Evolutionary conservation across 352 stramenopile genomes (phyloP).

Genomic region (Phytopythium mirpurense): DNA sequence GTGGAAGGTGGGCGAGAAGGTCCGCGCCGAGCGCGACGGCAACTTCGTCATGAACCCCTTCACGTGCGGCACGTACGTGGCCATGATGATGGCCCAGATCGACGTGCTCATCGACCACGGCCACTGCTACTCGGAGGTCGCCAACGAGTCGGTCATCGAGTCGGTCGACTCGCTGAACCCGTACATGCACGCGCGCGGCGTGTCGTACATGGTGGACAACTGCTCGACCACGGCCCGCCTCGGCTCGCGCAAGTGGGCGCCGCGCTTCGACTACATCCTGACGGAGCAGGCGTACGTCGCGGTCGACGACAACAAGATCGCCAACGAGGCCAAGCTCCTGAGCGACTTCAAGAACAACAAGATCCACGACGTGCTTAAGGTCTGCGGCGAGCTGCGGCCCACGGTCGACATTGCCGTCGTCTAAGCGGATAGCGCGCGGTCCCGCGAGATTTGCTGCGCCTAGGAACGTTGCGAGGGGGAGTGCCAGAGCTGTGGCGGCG

Average conservation of each 20-base stretch:
- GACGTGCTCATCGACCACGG: slow-evolving; percentile 94
- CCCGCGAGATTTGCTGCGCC: neutral
- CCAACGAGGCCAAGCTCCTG: slow-evolving; percentile 85
- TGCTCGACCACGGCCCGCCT: slow-evolving; percentile 98
- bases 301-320: slow-evolving; percentile 92
- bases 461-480: slow-evolving; percentile 1
- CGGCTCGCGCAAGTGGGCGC: slow-evolving; percentile 96
- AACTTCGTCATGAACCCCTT: slow-evolving; percentile 98
- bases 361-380: slow-evolving; percentile 94
- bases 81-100: slow-evolving; percentile 99
- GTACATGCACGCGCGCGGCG: slow-evolving; percentile 98
- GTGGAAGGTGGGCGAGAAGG: slow-evolving; percentile 96
- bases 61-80: slow-evolving; percentile 96
- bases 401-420: slow-evolving; percentile 93
- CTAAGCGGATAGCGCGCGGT: slow-evolving; percentile 24
- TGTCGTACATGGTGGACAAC: slow-evolving; percentile 99
- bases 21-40: slow-evolving; percentile 91
- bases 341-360: slow-evolving; percentile 94
- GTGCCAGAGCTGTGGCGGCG: neutral
- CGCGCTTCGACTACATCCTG: slow-evolving; percentile 98
- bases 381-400: slow-evolving; percentile 94
- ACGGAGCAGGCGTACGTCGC: slow-evolving; percentile 96
- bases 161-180: slow-evolving; percentile 97
- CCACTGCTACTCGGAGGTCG: slow-evolving; percentile 97
- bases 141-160: slow-evolving; percentile 99